Evolutionary conservation across 2,329 filamentous ascomycete species (phyloP).

Genomic region (Claviceps sp.): DNA sequence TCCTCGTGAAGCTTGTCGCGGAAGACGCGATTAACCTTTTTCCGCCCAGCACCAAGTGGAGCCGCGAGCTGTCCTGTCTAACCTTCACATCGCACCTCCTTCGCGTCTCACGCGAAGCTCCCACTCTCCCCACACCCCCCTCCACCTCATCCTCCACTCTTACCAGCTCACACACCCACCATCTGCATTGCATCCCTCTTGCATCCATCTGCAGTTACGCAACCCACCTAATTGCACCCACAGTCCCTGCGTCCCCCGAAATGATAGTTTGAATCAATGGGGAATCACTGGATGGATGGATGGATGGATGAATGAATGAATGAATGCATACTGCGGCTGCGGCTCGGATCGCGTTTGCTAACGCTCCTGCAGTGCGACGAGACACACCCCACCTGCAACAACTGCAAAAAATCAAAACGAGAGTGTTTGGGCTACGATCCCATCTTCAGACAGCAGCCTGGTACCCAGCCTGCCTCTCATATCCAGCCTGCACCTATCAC

Average conservation of each 20-base stretch:
- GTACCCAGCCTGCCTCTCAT: conserved; percentile 58
- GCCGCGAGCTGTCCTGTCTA: not conserved
- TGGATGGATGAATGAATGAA: not conserved
- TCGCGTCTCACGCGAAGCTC: not conserved
- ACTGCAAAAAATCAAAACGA: conserved; percentile 79
- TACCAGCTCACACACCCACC: not conserved
- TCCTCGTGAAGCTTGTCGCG: not conserved
- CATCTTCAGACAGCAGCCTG: conserved; percentile 64
- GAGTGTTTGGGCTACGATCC: conserved; percentile 80
- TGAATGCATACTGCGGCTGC: conserved; percentile 1
- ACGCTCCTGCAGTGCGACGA: conserved; percentile 73
- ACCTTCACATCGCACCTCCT: not conserved
- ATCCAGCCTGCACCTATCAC: conserved; percentile 20
- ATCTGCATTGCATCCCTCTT: not conserved
- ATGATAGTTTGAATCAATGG: not conserved
- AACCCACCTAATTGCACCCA: not conserved
- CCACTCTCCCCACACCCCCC: not conserved
- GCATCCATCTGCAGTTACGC: not conserved
- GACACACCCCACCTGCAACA: conserved; percentile 80
- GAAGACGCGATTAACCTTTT: conserved; percentile 2
- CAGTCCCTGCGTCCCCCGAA: not conserved
- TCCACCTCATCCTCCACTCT: not conserved
- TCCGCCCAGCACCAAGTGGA: conserved; percentile 2
- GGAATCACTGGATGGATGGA: too few relatives aligned
- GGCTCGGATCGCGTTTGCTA: not conserved